phyloP scores from a whole-genome alignment of 192 early-diverging fungal species.

The Backusella luteola region DNA sequence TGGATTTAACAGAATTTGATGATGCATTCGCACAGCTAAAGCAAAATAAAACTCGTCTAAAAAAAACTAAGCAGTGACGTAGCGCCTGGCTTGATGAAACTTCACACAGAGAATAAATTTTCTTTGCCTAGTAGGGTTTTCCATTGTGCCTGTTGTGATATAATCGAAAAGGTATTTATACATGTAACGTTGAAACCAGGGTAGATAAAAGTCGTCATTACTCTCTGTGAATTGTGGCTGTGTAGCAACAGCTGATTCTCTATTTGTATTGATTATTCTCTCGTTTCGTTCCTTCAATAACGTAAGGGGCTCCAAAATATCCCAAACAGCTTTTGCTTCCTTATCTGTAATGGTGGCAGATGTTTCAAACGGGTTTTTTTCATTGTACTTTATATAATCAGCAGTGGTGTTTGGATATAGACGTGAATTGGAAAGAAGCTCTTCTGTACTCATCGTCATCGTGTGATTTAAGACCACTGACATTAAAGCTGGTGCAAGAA shows the following conservation, averaged over 20 bases:
- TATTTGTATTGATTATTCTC: background rate
- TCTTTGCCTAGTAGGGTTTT: background rate
- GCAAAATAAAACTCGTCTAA: background rate
- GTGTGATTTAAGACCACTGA: conserved; percentile 30
- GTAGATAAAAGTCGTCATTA: background rate
- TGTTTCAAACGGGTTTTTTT: background rate
- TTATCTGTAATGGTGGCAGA: background rate
- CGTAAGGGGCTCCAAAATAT: background rate
- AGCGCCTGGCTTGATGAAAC: background rate
- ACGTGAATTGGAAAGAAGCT: background rate
- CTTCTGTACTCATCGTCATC: background rate
- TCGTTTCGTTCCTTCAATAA: conserved; percentile 7
- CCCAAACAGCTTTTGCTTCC: conserved; percentile 6
- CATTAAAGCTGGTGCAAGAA: conserved; percentile 27
- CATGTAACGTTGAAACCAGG: conserved; percentile 3
- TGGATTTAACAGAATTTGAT: background rate
- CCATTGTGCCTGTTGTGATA: background rate
- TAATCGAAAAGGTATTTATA: conserved; percentile 4
- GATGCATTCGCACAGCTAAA: background rate
- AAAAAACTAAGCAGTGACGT: background rate
- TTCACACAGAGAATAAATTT: background rate
- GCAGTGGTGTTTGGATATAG: background rate
- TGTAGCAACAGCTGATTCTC: background rate
- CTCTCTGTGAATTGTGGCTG: background rate
- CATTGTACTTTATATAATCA: background rate